Evolutionary conservation across 306 rosid genomes (phyloP).

Genomic region (Cucumis hystrix): DNA sequence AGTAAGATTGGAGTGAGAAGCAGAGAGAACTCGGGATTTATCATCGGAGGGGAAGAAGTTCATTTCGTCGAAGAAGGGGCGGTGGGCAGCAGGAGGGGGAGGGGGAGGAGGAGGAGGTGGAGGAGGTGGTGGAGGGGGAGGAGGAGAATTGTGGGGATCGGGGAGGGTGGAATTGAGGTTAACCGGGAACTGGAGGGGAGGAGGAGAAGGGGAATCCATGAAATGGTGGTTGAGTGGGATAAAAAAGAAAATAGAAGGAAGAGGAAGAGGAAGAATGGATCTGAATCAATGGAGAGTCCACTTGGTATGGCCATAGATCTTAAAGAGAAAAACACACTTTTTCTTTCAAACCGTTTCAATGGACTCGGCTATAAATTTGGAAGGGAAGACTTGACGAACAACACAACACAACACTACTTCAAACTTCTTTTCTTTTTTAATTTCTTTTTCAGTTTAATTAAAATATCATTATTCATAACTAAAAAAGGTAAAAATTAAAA

Average conservation of each 20-base stretch:
- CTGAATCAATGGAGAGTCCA: constrained; percentile 83
- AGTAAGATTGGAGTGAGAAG: not conserved
- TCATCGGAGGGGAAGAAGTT: constrained; percentile 50
- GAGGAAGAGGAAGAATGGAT: constrained; percentile 37
- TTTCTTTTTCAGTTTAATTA: not conserved
- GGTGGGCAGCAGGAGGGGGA: not conserved
- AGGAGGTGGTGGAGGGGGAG: not conserved
- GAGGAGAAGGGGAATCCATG: constrained; percentile 18
- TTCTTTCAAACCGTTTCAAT: constrained; percentile 36
- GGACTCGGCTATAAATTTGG: constrained; percentile 74
- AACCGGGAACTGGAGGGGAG: constrained; percentile 37
- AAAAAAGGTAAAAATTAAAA: too few relatives aligned
- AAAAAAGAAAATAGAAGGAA: constrained; percentile 12
- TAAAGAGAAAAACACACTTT: constrained; percentile 15
- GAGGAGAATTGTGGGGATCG: constrained; percentile 10
- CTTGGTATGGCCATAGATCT: constrained; percentile 47
- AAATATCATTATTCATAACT: not conserved
- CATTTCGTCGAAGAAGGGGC: constrained; percentile 39
- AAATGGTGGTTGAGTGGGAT: not conserved
- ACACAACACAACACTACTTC: constrained; percentile 18
- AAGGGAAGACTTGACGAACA: constrained; percentile 31
- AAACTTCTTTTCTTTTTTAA: constrained; percentile 1
- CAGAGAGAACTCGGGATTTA: not conserved
- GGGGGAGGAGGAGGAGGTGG: not conserved
- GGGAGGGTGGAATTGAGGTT: constrained; percentile 26